Conservation (phyloP, 2,329 filamentous ascomycete species). For the Colletotrichum tofieldiae region DNA sequence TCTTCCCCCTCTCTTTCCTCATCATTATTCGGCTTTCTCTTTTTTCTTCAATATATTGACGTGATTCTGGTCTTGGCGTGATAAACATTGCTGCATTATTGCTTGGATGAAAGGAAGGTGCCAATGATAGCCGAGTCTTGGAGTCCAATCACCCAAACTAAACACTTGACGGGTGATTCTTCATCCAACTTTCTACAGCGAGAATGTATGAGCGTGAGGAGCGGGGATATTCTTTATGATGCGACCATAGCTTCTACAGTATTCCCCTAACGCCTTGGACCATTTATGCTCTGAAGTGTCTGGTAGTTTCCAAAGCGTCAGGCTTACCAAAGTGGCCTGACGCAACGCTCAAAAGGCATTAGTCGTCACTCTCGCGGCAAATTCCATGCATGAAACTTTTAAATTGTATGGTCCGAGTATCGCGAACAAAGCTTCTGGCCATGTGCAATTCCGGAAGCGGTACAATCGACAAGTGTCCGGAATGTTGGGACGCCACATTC, state of each 20-base stretch:
- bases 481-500: neutral
- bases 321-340: neutral
- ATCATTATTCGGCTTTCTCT: neutral
- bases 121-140: no score
- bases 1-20: neutral
- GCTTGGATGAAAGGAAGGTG: neutral
- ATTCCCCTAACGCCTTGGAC: neutral
- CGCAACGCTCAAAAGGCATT: neutral
- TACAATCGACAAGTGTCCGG: neutral
- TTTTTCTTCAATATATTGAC: neutral
- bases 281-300: neutral
- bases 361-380: neutral
- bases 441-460: neutral
- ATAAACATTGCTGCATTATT: neutral
- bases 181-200: neutral
- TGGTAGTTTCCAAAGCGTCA: neutral
- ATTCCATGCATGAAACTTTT: neutral
- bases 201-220: neutral
- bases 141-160: neutral
- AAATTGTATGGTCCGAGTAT: no score
- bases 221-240: neutral
- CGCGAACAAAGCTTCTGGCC: neutral
- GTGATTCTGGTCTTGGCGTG: neutral
- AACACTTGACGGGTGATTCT: neutral
- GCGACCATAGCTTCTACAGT: neutral